phyloP scores from a whole-genome alignment of 2,329 filamentous ascomycete species.

The Talaromyces islandicus region DNA sequence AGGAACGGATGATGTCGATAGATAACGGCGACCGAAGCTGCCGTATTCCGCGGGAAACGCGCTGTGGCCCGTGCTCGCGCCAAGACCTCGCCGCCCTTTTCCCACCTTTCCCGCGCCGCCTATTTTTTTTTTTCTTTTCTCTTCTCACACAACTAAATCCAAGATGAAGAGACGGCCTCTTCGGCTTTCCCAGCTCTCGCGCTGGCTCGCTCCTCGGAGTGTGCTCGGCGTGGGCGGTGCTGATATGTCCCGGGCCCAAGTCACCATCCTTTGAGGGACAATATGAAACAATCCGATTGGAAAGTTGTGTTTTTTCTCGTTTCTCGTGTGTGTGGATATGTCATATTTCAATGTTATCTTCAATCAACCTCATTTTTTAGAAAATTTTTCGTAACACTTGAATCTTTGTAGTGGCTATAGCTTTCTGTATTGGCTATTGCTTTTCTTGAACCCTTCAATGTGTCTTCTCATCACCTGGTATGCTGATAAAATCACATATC shows the following conservation, averaged over 20 bases:
- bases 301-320: slow-evolving; percentile 15
- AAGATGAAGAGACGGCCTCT: slow-evolving; percentile 67
- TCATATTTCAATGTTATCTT: not conserved
- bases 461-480: too few species aligned
- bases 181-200: slow-evolving; percentile 50
- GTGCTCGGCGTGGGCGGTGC: slow-evolving; percentile 48
- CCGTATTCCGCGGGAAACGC: slow-evolving; percentile 12
- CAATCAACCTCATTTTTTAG: too few species aligned
- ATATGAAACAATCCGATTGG: slow-evolving; percentile 58
- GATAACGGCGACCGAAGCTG: slow-evolving; percentile 5
- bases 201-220: slow-evolving; percentile 37
- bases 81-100: slow-evolving; percentile 8
- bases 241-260: slow-evolving; percentile 59
- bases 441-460: too few species aligned
- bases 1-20: not conserved
- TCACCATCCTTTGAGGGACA: slow-evolving; percentile 60
- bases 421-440: too few species aligned
- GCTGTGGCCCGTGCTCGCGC: not conserved
- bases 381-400: too few species aligned
- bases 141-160: slow-evolving; percentile 70
- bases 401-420: too few species aligned
- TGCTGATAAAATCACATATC: too few species aligned
- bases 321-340: too few species aligned
- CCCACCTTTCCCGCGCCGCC: slow-evolving; percentile 14
- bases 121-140: slow-evolving; percentile 18